These are phyloP conservation scores for Blastobotrys ciferrii DNA, from an alignment of 1,139 yeast species.

Conservation along the genomic window DNA sequence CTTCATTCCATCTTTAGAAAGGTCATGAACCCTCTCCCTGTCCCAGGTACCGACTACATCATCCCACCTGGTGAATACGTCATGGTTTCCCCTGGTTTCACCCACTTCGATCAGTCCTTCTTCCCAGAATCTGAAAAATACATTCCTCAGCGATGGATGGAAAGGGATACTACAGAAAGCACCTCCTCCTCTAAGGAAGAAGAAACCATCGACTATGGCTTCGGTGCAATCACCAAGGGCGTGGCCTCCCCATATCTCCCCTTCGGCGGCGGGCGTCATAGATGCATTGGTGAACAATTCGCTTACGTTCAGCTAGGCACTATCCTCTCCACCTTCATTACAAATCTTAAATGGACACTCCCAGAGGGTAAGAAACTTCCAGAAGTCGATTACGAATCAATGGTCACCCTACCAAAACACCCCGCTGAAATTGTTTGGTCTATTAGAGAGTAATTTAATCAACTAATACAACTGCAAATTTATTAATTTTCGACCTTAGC, in stretches of 20 bases:
- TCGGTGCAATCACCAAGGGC: constrained; percentile 94
- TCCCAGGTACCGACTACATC: constrained; percentile 75
- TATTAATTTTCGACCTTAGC: too few relatives aligned
- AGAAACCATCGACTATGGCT: constrained; percentile 84
- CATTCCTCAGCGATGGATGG: constrained; percentile 90
- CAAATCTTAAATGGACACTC: constrained; percentile 74
- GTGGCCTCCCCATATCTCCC: constrained; percentile 94
- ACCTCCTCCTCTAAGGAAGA: constrained; percentile 38
- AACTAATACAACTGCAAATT: too few relatives aligned
- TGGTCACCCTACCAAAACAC: constrained; percentile 85
- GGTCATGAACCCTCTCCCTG: constrained; percentile 73
- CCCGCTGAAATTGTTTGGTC: constrained; percentile 82
- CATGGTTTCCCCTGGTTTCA: constrained; percentile 89
- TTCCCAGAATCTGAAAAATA: constrained; percentile 68
- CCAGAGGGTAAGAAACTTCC: constrained; percentile 62
- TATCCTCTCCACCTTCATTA: constrained; percentile 70
- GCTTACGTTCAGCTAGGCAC: constrained; percentile 94
- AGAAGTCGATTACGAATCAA: constrained; percentile 77
- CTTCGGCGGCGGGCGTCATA: constrained; percentile 98
- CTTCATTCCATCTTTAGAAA: constrained; percentile 93
- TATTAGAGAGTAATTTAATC: constrained; percentile 24
- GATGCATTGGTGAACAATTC: constrained; percentile 98
- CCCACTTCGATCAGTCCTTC: constrained; percentile 71
- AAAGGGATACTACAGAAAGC: constrained; percentile 43
- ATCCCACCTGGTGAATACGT: constrained; percentile 91